Evolutionary conservation across 2,329 filamentous ascomycete species (phyloP).

Genomic region (Malbranchea zuffiana): DNA sequence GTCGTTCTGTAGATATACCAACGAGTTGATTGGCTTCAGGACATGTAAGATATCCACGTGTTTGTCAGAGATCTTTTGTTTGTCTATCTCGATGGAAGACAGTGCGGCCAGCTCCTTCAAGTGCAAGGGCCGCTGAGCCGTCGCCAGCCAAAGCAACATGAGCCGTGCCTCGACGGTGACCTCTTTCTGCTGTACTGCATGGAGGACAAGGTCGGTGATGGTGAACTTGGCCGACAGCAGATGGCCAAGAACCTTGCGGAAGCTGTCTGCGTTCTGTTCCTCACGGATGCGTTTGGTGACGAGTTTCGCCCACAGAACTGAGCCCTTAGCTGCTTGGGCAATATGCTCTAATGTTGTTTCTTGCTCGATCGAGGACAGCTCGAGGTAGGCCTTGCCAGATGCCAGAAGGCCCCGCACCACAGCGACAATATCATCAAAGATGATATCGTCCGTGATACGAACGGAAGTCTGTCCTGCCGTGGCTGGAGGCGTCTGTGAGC

Average conservation of each 20-base stretch:
- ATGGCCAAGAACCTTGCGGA: constrained; percentile 23
- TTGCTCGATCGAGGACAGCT: constrained; percentile 24
- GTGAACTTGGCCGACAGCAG: constrained; percentile 20
- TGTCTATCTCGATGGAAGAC: not conserved
- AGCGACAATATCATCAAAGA: constrained; percentile 28
- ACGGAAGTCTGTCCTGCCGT: constrained; percentile 16
- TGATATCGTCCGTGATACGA: constrained; percentile 23
- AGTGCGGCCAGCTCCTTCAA: constrained; percentile 5
- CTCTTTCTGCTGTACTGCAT: constrained; percentile 18
- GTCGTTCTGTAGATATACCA: too few relatives aligned
- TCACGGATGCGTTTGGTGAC: constrained; percentile 22
- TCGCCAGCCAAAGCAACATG: constrained; percentile 32
- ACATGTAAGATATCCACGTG: too few relatives aligned
- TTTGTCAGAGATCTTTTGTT: too few relatives aligned
- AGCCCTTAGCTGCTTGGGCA: constrained; percentile 25
- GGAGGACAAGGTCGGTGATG: constrained; percentile 25
- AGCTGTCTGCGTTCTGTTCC: constrained; percentile 19
- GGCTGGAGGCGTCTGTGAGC: constrained; percentile 17
- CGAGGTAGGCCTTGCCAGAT: constrained; percentile 16
- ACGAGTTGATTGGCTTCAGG: too few relatives aligned
- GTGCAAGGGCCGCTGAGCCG: constrained; percentile 27
- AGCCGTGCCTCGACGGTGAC: constrained; percentile 25
- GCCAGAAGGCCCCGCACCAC: constrained; percentile 25
- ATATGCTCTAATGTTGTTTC: constrained; percentile 26
- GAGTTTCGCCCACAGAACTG: constrained; percentile 33